Evolutionary conservation across 192 early-diverging fungal species (phyloP).

Genomic region (Backusella liffmaniae): DNA sequence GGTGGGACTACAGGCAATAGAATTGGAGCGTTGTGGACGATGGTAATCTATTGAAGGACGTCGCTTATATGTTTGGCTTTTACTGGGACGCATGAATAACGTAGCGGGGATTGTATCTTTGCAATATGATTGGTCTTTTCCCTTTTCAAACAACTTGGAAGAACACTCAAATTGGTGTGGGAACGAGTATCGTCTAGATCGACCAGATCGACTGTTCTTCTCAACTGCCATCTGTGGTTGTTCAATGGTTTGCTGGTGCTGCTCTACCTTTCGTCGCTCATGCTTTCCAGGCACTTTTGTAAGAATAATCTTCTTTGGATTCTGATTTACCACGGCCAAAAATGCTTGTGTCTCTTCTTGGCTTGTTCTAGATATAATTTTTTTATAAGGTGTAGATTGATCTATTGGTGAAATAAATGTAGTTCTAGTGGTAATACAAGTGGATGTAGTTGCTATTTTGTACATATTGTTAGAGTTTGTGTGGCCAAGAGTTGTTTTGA

Average conservation of each 20-base stretch:
- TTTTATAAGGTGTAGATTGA: constrained; percentile 20
- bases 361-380: constrained; percentile 26
- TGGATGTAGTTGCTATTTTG: constrained; percentile 31
- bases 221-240: not conserved
- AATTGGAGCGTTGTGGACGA: not conserved
- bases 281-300: constrained; percentile 48
- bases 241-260: constrained; percentile 14
- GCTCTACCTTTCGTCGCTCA: constrained; percentile 28
- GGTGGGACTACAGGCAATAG: not conserved
- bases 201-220: not conserved
- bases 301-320: constrained; percentile 37
- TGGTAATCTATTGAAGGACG: not conserved
- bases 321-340: constrained; percentile 24
- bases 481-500: not conserved
- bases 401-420: constrained; percentile 32
- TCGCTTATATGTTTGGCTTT: not conserved
- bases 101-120: not conserved
- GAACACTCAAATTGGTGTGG: not conserved
- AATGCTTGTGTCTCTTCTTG: constrained; percentile 28
- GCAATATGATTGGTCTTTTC: not conserved
- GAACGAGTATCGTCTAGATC: not conserved
- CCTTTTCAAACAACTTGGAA: not conserved
- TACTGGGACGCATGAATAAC: not conserved
- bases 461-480: constrained; percentile 7
- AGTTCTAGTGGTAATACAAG: constrained; percentile 29